phyloP scores from a whole-genome alignment of 2,329 filamentous ascomycete species.

The Aspergillus nomiae region DNA sequence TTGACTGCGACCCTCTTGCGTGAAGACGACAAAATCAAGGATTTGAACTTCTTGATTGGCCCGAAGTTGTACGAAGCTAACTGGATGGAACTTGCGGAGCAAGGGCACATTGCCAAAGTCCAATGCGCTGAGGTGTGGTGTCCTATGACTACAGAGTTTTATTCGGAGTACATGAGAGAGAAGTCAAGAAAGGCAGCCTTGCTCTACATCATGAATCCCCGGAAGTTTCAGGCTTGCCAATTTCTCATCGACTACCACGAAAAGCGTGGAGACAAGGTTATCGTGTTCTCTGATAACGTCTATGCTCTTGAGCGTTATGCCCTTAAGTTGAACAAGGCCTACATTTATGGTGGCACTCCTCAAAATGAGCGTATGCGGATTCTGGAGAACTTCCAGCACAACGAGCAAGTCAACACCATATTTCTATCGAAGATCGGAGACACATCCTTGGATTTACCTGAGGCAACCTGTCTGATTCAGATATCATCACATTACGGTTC shows the following conservation, averaged over 20 bases:
- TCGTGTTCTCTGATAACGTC: slow-evolving; percentile 97
- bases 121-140: slow-evolving; percentile 99
- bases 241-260: slow-evolving; percentile 99
- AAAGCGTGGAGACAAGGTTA: slow-evolving; percentile 91
- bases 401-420: slow-evolving; percentile 84
- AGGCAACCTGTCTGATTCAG: slow-evolving; percentile 95
- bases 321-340: slow-evolving; percentile 78
- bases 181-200: slow-evolving; percentile 67
- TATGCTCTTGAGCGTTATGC: slow-evolving; percentile 89
- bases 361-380: slow-evolving; percentile 85
- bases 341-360: slow-evolving; percentile 85
- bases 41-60: slow-evolving; percentile 95
- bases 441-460: slow-evolving; percentile 94
- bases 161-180: slow-evolving; percentile 82
- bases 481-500: slow-evolving; percentile 98
- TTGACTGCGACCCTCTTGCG: slow-evolving; percentile 90
- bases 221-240: slow-evolving; percentile 95
- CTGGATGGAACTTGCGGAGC: slow-evolving; percentile 97
- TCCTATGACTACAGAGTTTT: slow-evolving; percentile 98
- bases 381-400: slow-evolving; percentile 92
- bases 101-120: slow-evolving; percentile 94
- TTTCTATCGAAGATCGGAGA: slow-evolving; percentile 98
- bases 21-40: slow-evolving; percentile 97
- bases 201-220: slow-evolving; percentile 95
- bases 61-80: slow-evolving; percentile 98